phyloP scores from a whole-genome alignment of 2,329 filamentous ascomycete genomes.

The Aspergillus ibericus region DNA sequence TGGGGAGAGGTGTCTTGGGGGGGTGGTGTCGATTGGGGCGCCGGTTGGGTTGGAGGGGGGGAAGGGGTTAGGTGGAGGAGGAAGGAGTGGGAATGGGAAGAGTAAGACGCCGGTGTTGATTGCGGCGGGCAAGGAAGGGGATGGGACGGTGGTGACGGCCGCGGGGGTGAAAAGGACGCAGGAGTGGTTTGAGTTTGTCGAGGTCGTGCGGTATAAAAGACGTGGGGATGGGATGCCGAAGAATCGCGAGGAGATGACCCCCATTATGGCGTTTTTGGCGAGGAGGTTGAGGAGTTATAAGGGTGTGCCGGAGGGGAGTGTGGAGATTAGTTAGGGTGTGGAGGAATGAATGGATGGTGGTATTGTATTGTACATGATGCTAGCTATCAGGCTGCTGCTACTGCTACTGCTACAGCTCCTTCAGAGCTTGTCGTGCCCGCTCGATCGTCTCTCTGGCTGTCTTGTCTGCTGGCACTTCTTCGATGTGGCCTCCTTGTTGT shows the following conservation, averaged over 20 bases:
- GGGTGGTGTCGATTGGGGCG: not conserved
- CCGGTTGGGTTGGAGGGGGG: not conserved
- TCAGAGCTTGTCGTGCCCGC: constrained; percentile 49
- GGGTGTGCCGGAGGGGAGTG: constrained; percentile 47
- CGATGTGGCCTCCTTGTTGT: constrained; percentile 41
- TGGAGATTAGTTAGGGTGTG: constrained; percentile 38
- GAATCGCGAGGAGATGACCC: constrained; percentile 80
- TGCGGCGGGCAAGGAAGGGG: constrained; percentile 36
- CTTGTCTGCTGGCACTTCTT: constrained; percentile 39
- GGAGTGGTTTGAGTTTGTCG: constrained; percentile 65
- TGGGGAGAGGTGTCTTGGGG: constrained; percentile 20
- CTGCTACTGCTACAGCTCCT: constrained; percentile 28
- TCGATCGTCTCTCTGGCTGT: constrained; percentile 47
- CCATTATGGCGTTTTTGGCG: constrained; percentile 76
- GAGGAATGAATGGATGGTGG: constrained; percentile 6
- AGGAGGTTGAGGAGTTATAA: constrained; percentile 44
- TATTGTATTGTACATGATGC: constrained; percentile 15
- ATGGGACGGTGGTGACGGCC: constrained; percentile 56
- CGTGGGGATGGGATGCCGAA: constrained; percentile 78
- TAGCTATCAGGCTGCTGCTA: not conserved
- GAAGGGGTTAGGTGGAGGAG: not conserved
- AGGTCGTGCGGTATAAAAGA: constrained; percentile 68
- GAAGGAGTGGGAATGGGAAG: constrained; percentile 24
- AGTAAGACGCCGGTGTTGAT: constrained; percentile 45
- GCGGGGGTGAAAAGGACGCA: constrained; percentile 65